Base-by-base conservation (phyloP, 805 yeast genomes). In the Monosporozyma unispora region DNA sequence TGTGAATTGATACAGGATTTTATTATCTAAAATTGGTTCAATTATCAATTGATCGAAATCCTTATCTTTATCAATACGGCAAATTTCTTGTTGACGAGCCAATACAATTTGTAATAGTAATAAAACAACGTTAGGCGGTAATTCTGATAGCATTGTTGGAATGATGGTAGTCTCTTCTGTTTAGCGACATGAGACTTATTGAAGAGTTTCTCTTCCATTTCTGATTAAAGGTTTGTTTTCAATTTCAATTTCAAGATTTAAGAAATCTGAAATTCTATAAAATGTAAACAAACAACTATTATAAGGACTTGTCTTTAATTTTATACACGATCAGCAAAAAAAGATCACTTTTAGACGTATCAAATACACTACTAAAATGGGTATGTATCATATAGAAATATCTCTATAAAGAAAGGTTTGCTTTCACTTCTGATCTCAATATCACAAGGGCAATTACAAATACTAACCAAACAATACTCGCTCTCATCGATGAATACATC, bases 21-120 rank as follows among this genome's bases (percentile, higher is more conserved):
- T 52, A 21, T 52, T 52, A 48, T 66, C 68, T 1, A 66, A 51
- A 11, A 62, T 47, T 1, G 70, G 70, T 1, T 62, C 59, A 12
- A 11, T 18, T 22, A 61, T 39, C 14, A 63, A 48, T 28, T 52
- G 44, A 1, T 55, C 50, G 16, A 57, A 40, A 16, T 56, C 44
- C 16, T 55, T 25, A 2, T 57, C 47, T 37, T 56, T 55, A 31
- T 57, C 57, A 7, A 46, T 49, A 37, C 59, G 61, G 5, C 54
- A 50, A 22, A 63, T 44, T 18, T 38, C 45, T 46, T 64, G 64
- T 40, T 66, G 70, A 7, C 66, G 55, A 23, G 57, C 56, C 14
- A 66, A 50, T 8, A 57, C 40, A 2, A 61, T 52, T 43, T 66
- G 70, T 14, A 66, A 46, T 9, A 64, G 49, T 16, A 66, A 49